Conservation (phyloP, 2,329 filamentous ascomycete genomes). For the Trichoderma sp. region DNA sequence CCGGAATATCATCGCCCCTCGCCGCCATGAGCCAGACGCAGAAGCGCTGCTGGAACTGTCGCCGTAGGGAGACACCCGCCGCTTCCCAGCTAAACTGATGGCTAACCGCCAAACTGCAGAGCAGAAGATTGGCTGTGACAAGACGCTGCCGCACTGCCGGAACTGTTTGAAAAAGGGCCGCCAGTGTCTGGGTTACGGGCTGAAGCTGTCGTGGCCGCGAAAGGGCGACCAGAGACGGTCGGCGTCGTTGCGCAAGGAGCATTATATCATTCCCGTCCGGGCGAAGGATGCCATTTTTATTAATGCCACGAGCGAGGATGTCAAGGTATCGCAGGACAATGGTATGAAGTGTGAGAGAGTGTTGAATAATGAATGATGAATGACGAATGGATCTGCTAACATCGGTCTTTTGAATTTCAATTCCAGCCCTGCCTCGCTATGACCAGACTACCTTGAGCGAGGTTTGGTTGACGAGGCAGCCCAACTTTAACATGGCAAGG, state of each 20-base stretch:
- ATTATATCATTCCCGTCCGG: not conserved
- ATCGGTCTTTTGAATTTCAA: no score
- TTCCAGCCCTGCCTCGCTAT: not conserved
- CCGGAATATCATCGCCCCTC: not conserved
- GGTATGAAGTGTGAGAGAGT: not conserved
- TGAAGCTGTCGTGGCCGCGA: conserved; percentile 19
- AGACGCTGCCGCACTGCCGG: not conserved
- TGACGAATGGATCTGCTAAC: no score
- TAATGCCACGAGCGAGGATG: conserved; percentile 7
- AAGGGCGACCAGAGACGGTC: conserved; percentile 13
- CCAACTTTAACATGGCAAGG: not conserved
- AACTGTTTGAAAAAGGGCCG: conserved; percentile 13
- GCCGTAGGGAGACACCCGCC: not conserved
- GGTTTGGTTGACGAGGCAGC: not conserved
- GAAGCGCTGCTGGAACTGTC: conserved; percentile 17
- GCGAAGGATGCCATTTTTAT: not conserved
- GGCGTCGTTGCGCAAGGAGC: not conserved
- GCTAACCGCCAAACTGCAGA: not conserved
- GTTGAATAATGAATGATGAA: no score
- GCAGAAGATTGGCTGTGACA: conserved; percentile 17
- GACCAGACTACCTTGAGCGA: not conserved
- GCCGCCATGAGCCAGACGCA: conserved; percentile 7
- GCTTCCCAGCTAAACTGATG: not conserved
- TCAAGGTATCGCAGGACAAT: not conserved
- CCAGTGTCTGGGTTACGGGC: conserved; percentile 11